A percentile compares a stretch with the other conserved stretches of the same genome.
Conservation (phyloP, 257 asterid genomes). For the Salvia splendens region DNA sequence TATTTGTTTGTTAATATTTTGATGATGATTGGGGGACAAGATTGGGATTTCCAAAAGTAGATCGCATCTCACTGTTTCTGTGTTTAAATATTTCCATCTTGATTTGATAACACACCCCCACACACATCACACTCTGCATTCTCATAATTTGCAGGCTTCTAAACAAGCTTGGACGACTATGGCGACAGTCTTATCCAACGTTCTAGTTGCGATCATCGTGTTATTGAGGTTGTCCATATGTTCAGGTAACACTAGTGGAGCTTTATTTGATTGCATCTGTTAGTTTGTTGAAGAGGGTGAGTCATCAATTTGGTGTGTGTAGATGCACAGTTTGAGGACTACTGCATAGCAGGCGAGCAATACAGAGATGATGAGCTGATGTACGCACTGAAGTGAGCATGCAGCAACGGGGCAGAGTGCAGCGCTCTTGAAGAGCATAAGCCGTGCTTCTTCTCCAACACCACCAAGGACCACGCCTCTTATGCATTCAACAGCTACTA, state of each 20-base stretch:
- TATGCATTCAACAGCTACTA: constrained; percentile 79
- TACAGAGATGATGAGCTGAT: constrained; percentile 47
- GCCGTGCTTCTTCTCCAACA: constrained; percentile 57
- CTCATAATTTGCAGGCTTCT: not conserved
- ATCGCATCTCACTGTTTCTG: constrained; percentile 28
- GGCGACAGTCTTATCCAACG: constrained; percentile 28
- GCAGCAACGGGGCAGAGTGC: constrained; percentile 72
- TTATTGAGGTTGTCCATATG: constrained; percentile 28
- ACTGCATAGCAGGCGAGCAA: constrained; percentile 80
- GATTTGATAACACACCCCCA: not conserved
- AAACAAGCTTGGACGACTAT: constrained; percentile 18
- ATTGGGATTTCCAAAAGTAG: constrained; percentile 29
- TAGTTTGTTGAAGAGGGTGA: not conserved
- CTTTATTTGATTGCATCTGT: too few species aligned
- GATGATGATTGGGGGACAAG: constrained; percentile 23
- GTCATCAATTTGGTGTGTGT: not conserved
- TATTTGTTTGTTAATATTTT: too few species aligned
- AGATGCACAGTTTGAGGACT: constrained; percentile 69
- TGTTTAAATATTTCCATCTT: constrained; percentile 25
- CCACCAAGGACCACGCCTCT: constrained; percentile 59
- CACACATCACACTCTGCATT: constrained; percentile 2
- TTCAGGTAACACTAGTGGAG: constrained; percentile 42
- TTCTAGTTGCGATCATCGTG: constrained; percentile 35
- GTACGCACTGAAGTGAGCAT: constrained; percentile 64
- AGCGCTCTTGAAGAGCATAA: constrained; percentile 38